Evolutionary conservation across 129 eudicot genomes (phyloP).

Genomic region (Tagetes erecta): DNA sequence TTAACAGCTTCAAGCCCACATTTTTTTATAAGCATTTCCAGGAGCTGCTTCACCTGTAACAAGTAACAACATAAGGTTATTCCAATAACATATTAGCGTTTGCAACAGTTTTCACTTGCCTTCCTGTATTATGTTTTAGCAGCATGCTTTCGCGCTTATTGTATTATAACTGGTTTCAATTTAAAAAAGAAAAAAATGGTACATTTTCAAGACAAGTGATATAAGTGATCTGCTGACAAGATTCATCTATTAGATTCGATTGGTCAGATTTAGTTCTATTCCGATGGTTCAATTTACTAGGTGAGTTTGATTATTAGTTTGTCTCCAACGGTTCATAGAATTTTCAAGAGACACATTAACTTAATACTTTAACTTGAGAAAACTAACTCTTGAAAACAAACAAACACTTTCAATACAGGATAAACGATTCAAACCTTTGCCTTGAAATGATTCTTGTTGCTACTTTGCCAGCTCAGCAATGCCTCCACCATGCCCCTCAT

Average conservation of each 20-base stretch:
- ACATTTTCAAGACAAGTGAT: neutral
- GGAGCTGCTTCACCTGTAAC: slow-evolving; percentile 71
- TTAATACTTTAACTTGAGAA: too few relatives aligned
- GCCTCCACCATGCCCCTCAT: slow-evolving; percentile 75
- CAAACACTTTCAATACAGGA: slow-evolving; percentile 3
- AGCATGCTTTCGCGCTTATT: neutral
- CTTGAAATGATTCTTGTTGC: slow-evolving; percentile 81
- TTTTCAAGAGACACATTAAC: too few relatives aligned
- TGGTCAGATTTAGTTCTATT: slow-evolving; percentile 7
- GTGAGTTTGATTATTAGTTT: too few relatives aligned
- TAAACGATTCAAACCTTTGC: slow-evolving; percentile 61
- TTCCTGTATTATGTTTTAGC: neutral
- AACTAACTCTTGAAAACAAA: neutral
- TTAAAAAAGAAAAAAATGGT: neutral
- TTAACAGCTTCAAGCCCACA: slow-evolving; percentile 93
- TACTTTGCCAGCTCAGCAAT: slow-evolving; percentile 80
- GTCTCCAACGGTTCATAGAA: too few relatives aligned
- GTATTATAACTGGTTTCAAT: neutral
- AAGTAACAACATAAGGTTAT: slow-evolving; percentile 17
- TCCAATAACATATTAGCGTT: slow-evolving; percentile 1
- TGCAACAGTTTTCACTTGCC: slow-evolving; percentile 12
- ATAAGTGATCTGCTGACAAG: neutral
- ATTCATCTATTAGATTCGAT: neutral
- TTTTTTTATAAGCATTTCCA: slow-evolving; percentile 94
- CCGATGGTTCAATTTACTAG: neutral